These are phyloP conservation scores for Babesia bigemina DNA, from an alignment of 169 alveolate species.

Conservation along the genomic window DNA sequence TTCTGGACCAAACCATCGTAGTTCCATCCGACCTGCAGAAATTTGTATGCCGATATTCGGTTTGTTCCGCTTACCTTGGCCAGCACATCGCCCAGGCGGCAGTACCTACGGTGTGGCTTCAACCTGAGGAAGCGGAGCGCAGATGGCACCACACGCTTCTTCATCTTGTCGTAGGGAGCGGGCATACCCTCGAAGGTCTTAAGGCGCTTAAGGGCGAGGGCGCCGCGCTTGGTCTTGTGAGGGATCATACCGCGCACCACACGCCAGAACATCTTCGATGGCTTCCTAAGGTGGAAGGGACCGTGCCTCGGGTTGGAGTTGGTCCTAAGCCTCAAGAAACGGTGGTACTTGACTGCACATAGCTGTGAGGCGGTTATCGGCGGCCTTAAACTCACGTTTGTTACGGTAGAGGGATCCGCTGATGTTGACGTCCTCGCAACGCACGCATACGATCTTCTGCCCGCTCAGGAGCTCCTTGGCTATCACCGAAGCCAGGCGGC, in stretches of 20 bases:
- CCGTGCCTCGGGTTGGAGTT: constrained; percentile 97
- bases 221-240: constrained; percentile 97
- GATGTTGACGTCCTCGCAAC: constrained; percentile 95
- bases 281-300: constrained; percentile 96
- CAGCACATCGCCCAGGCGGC: constrained; percentile 90
- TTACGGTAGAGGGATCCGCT: constrained; percentile 96
- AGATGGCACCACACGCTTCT: constrained; percentile 91
- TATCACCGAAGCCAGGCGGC: constrained; percentile 97
- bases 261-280: constrained; percentile 97
- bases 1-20: constrained; percentile 83
- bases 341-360: constrained; percentile 88
- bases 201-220: constrained; percentile 93
- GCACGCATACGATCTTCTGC: constrained; percentile 94
- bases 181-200: constrained; percentile 95
- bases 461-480: constrained; percentile 98
- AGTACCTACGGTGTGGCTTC: constrained; percentile 83
- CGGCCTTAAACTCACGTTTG: constrained; percentile 69
- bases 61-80: constrained; percentile 46
- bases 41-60: neutral
- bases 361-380: neutral
- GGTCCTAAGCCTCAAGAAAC: constrained; percentile 92
- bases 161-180: constrained; percentile 90
- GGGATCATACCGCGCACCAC: constrained; percentile 99
- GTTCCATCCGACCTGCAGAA: constrained; percentile 90
- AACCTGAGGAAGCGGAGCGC: constrained; percentile 90